Evolutionary conservation across 2,329 filamentous ascomycete species (phyloP).

Genomic region (Aspergillus niger): DNA sequence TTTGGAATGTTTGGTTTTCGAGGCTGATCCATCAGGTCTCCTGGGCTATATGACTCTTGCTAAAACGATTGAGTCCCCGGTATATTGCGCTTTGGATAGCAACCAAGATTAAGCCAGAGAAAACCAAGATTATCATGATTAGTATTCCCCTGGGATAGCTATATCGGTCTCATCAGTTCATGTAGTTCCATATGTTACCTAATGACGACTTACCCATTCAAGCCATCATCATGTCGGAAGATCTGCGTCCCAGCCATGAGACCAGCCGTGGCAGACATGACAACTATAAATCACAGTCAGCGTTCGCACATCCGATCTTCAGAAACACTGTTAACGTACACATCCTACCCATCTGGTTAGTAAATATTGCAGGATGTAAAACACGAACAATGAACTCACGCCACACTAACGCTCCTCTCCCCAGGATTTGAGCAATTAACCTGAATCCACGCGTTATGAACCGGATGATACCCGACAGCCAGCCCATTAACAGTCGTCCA

Average conservation of each 20-base stretch:
- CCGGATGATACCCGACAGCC: slow-evolving; percentile 57
- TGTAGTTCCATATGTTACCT: neutral
- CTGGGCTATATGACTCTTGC: neutral
- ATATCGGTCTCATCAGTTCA: neutral
- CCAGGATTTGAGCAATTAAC: slow-evolving; percentile 52
- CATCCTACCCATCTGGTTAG: slow-evolving; percentile 31
- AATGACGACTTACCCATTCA: slow-evolving; percentile 31
- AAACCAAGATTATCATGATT: slow-evolving; percentile 51
- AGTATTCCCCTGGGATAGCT: slow-evolving; percentile 50
- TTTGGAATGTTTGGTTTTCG: too few relatives aligned
- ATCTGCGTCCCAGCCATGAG: slow-evolving; percentile 57
- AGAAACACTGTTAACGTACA: slow-evolving; percentile 20
- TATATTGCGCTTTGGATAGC: slow-evolving; percentile 33
- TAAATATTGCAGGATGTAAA: neutral
- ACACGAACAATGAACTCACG: slow-evolving; percentile 35
- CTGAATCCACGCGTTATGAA: slow-evolving; percentile 57
- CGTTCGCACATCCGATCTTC: too few relatives aligned
- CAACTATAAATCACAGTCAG: slow-evolving; percentile 23
- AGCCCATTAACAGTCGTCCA: slow-evolving; percentile 57
- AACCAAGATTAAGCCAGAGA: slow-evolving; percentile 45
- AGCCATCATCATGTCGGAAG: slow-evolving; percentile 49
- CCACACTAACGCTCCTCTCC: slow-evolving; percentile 54
- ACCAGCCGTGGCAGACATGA: slow-evolving; percentile 55
- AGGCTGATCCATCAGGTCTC: neutral
- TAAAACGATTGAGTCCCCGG: neutral